phyloP scores from a whole-genome alignment of 208 protist genomes.

The Crithidia fasciculata region DNA sequence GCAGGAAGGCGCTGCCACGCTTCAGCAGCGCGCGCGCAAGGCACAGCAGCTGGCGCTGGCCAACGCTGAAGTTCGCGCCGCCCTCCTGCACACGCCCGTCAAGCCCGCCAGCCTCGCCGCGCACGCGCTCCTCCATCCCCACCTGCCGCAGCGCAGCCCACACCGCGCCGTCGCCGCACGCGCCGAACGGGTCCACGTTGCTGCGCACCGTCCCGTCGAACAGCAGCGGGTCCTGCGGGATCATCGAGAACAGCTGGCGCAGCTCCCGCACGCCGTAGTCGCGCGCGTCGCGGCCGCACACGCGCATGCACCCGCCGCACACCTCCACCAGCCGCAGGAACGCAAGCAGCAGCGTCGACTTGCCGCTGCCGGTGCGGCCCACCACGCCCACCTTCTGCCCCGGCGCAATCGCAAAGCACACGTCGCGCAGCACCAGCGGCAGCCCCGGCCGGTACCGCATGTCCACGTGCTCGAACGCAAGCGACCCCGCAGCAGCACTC shows the following conservation, averaged over 20 bases:
- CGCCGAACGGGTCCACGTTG: conserved; percentile 79
- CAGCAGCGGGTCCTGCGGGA: conserved; percentile 85
- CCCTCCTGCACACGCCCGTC: conserved; percentile 61
- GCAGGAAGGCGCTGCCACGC: conserved; percentile 52
- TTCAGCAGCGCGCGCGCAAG: conserved; percentile 74
- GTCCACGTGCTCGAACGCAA: conserved; percentile 69
- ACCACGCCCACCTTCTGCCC: conserved; percentile 85
- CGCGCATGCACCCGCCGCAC: conserved; percentile 56
- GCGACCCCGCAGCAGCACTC: conserved; percentile 2
- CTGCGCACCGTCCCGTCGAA: conserved; percentile 78
- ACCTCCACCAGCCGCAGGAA: conserved; percentile 72
- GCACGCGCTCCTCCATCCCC: conserved; percentile 46
- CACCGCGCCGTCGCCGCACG: conserved; percentile 45
- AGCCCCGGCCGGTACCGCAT: conserved; percentile 75
- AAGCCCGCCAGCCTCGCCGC: conserved; percentile 35
- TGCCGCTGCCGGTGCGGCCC: conserved; percentile 83
- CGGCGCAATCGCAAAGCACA: conserved; percentile 54
- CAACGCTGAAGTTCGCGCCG: conserved; percentile 71
- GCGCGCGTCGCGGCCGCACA: conserved; percentile 44
- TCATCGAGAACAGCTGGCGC: conserved; percentile 78
- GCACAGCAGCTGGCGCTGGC: conserved; percentile 80
- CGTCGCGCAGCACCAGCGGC: conserved; percentile 68
- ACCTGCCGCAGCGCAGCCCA: conserved; percentile 58
- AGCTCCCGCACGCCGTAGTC: conserved; percentile 48
- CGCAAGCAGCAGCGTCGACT: conserved; percentile 72